Evolutionary conservation across 2,329 filamentous ascomycete species (phyloP), one percentile per base, ranked within the genome.

Genomic region (Triangularia setosa): DNA sequence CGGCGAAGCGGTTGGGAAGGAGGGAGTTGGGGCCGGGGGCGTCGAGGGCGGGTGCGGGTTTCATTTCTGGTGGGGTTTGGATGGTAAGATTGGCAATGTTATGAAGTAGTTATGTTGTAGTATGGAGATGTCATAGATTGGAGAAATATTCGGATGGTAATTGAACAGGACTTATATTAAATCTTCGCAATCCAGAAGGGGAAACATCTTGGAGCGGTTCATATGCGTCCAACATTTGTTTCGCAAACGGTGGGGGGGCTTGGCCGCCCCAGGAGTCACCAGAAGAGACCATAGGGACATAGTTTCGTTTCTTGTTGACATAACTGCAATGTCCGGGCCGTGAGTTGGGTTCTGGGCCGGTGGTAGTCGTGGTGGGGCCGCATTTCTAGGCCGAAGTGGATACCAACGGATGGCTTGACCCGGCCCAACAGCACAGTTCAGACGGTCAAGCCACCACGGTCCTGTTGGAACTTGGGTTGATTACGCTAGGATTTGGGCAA

Each of bases 1-100:
- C 64, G 8, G 52, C 61, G 40, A 67, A 68, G 33, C 67, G 67
- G 40, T 63, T 58, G 3, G 67, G 67, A 3, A 33, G 30, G 18
- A 48, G n/a, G 30, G 62, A 62, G n/a, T 67, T 44, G 8, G 67
- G 67, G 1, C 67, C 65, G 8, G 57, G 64, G 4, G 53, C 48
- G 56, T 40, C 28, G 7, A 60, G 59, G 28, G 48, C 58, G 53
- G 53, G 23, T 3, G 23, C 24, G 21, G 14, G 33, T 14, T 23
- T 30, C 56, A 58, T 58, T 58, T 28, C 14, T 21, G n/a, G 12
- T 14, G 12, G 30, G 14, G 30, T 35, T 35, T 35, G 11, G 30
- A 11, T 8, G 30, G 5, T 33, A 9, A 12, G 5, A 12, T 3
- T 33, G 30, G 30, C 3, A 12, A 40, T 35, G 35, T 4, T 11